Evolutionary conservation across 2,329 filamentous ascomycete genomes (phyloP).

Genomic region (Ophiostoma australiae): DNA sequence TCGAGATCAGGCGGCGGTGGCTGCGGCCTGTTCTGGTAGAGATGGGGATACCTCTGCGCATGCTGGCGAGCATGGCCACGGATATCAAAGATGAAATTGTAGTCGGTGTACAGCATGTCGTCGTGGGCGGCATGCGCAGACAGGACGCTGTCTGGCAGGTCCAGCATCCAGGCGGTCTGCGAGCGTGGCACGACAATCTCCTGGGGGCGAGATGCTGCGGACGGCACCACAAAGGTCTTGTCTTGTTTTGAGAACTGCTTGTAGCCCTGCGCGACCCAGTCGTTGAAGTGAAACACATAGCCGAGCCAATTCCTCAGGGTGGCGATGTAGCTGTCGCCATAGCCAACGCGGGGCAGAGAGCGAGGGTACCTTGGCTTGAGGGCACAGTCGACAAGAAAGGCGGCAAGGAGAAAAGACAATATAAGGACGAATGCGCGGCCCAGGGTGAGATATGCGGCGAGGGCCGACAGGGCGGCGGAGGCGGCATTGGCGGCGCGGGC

Average conservation of each 20-base stretch:
- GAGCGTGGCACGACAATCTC: conserved; percentile 44
- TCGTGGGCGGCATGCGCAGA: conserved; percentile 43
- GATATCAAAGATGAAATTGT: conserved; percentile 40
- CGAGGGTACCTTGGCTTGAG: conserved; percentile 39
- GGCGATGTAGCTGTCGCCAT: conserved; percentile 36
- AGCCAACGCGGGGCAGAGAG: conserved; percentile 40
- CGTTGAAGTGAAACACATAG: conserved; percentile 38
- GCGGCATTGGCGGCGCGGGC: background rate
- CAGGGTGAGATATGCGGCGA: conserved; percentile 30
- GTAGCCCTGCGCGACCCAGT: conserved; percentile 43
- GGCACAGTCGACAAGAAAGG: conserved; percentile 40
- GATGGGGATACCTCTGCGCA: background rate
- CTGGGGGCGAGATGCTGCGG: conserved; percentile 38
- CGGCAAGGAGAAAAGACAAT: conserved; percentile 35
- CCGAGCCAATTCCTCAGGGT: conserved; percentile 39
- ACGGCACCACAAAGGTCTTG: conserved; percentile 41
- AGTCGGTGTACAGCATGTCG: conserved; percentile 40
- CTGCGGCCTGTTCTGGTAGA: background rate
- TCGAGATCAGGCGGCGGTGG: conserved; percentile 30
- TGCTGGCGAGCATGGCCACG: conserved; percentile 28
- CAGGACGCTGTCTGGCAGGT: conserved; percentile 43
- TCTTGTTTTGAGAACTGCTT: conserved; percentile 40
- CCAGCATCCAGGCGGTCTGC: conserved; percentile 44
- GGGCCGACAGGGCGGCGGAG: background rate
- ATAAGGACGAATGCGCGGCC: conserved; percentile 32